Percentiles rank a stretch among this genome's conserved stretches.
Conservation (phyloP, 2,329 filamentous ascomycete genomes). For the Leptodontidium sp. region DNA sequence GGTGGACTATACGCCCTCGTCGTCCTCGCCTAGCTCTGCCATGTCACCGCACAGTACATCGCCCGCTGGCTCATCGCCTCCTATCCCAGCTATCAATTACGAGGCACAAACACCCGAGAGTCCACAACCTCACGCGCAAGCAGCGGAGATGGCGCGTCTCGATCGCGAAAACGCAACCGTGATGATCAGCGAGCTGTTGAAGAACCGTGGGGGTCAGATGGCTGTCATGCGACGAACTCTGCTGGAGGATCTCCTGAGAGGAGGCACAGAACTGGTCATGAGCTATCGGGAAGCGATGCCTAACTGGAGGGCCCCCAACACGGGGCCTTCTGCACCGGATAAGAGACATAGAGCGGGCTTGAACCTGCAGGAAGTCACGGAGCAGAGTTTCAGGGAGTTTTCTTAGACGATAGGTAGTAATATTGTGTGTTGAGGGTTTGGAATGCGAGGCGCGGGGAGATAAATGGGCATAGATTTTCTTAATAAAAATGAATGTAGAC, state of each 20-base stretch:
- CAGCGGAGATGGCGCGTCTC: slow-evolving; percentile 56
- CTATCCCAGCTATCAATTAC: slow-evolving; percentile 14
- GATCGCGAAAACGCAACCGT: slow-evolving; percentile 70
- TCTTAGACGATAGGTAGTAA: not conserved
- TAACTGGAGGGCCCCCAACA: slow-evolving; percentile 8
- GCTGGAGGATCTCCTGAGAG: slow-evolving; percentile 59
- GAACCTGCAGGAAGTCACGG: slow-evolving; percentile 31
- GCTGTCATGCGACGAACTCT: slow-evolving; percentile 49
- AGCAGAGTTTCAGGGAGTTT: slow-evolving; percentile 32
- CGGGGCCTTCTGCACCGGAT: slow-evolving; percentile 20
- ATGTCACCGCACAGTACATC: not conserved
- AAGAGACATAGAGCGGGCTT: slow-evolving; percentile 22
- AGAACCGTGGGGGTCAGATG: slow-evolving; percentile 53
- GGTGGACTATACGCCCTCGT: slow-evolving; percentile 32
- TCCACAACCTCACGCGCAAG: slow-evolving; percentile 38
- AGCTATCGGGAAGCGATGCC: slow-evolving; percentile 36
- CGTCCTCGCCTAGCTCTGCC: slow-evolving; percentile 20
- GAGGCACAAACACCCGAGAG: slow-evolving; percentile 33
- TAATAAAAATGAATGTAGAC: no score
- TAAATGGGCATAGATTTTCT: no score
- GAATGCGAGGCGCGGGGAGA: not conserved
- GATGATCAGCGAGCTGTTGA: slow-evolving; percentile 62
- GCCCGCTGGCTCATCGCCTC: not conserved
- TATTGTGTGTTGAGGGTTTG: not conserved
- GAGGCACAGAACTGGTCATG: slow-evolving; percentile 53